Conservation (phyloP, 352 stramenopile genomes). For the Pythium angustatum region DNA sequence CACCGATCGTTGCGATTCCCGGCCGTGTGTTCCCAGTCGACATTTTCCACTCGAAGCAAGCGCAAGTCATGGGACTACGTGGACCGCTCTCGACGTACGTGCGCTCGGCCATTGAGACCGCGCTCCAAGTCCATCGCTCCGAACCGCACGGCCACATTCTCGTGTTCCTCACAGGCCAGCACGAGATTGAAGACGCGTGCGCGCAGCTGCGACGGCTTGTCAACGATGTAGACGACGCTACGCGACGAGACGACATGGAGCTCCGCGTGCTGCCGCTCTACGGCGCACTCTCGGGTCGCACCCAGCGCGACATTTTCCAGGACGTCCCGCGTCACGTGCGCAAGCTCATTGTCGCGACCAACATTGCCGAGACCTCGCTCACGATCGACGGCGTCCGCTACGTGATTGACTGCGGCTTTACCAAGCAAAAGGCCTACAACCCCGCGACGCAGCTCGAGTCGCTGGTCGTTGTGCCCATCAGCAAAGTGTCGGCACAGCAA, state of each 20-base stretch:
- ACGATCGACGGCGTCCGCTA: conserved; percentile 97
- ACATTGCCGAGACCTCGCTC: conserved; percentile 96
- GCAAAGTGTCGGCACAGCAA: conserved; percentile 93
- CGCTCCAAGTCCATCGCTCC: conserved; percentile 70
- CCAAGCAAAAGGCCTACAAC: conserved; percentile 94
- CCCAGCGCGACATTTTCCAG: conserved; percentile 95
- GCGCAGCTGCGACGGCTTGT: conserved; percentile 72
- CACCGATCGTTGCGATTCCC: conserved; percentile 83
- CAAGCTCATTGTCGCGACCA: conserved; percentile 90
- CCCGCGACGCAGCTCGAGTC: conserved; percentile 72
- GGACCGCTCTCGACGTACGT: conserved; percentile 71
- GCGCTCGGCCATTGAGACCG: conserved; percentile 68
- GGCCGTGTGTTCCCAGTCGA: conserved; percentile 93
- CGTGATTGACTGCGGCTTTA: conserved; percentile 80
- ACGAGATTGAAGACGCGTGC: conserved; percentile 93
- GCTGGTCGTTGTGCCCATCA: conserved; percentile 95
- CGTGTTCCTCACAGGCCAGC: conserved; percentile 94
- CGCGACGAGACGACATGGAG: conserved; percentile 36
- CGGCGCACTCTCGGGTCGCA: conserved; percentile 90
- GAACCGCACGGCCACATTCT: conserved; percentile 89
- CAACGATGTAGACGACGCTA: conserved; percentile 18
- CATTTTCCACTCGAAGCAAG: conserved; percentile 91
- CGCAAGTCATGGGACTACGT: conserved; percentile 66
- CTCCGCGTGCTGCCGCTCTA: conserved; percentile 93
- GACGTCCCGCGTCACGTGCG: conserved; percentile 75